These are phyloP conservation scores for Zangia roseola DNA, from an alignment of 768 basidiomycete species.

Conservation along the genomic window DNA sequence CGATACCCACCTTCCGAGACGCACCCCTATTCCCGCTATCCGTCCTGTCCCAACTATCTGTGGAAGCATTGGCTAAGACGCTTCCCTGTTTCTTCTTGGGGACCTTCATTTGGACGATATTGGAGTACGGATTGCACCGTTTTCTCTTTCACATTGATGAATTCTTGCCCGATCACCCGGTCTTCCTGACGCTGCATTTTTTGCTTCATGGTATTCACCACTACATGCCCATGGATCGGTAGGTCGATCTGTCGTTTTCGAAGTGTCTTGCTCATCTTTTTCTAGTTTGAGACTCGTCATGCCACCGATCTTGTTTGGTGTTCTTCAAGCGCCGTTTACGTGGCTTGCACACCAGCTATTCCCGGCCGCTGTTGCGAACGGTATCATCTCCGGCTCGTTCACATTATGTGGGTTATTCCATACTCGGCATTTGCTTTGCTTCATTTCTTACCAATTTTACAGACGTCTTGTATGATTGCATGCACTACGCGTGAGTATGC, in stretches of 20 bases:
- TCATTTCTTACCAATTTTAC: conserved; percentile 6
- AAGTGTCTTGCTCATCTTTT: conserved; percentile 5
- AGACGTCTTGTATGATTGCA: conserved; percentile 85
- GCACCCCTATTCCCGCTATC: conserved; percentile 56
- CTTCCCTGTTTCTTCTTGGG: conserved; percentile 75
- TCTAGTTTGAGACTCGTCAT: conserved; percentile 88
- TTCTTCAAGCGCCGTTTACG: conserved; percentile 84
- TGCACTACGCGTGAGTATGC: conserved; percentile 84
- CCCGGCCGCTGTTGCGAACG: conserved; percentile 83
- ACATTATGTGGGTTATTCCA: conserved; percentile 58
- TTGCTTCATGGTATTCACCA: conserved; percentile 95
- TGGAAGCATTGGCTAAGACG: conserved; percentile 52
- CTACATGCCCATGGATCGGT: conserved; percentile 96
- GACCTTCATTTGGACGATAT: conserved; percentile 88
- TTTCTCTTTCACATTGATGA: conserved; percentile 97
- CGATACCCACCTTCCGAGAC: conserved; percentile 61
- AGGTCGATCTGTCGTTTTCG: conserved; percentile 20
- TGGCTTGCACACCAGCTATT: conserved; percentile 79
- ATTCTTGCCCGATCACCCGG: conserved; percentile 77
- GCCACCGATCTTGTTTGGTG: conserved; percentile 84
- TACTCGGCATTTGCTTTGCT: not conserved
- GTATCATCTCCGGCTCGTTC: conserved; percentile 80
- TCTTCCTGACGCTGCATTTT: conserved; percentile 86
- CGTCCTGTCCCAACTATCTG: conserved; percentile 47
- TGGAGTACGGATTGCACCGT: conserved; percentile 92